A percentile compares a stretch with the other conserved stretches of the same genome.
Evolutionary conservation across 176 grass and related monocot species (phyloP).

Genomic region (Miscanthus lutarioriparius): DNA sequence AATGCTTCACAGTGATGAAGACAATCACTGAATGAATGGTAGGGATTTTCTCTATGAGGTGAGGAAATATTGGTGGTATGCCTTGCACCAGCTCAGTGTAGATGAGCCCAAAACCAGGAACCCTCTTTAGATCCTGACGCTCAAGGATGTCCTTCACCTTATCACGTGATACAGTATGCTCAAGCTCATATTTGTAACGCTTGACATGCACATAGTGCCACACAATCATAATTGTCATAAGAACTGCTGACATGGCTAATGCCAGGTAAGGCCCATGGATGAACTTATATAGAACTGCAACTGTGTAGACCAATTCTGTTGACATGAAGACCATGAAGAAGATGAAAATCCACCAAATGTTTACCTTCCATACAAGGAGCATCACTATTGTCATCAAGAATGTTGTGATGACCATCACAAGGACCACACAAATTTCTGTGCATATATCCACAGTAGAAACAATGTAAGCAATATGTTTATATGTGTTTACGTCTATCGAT

Average conservation of each 20-base stretch:
- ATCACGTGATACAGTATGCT: constrained; percentile 40
- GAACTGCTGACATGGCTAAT: constrained; percentile 30
- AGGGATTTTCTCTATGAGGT: constrained; percentile 65
- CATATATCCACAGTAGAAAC: not conserved
- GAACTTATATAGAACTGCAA: constrained; percentile 71
- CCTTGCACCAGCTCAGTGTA: constrained; percentile 85
- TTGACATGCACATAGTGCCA: constrained; percentile 84
- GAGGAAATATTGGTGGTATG: constrained; percentile 69
- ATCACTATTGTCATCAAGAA: constrained; percentile 60
- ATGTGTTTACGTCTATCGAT: not conserved
- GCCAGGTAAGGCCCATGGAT: constrained; percentile 50
- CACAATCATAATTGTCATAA: constrained; percentile 67
- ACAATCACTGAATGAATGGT: constrained; percentile 59
- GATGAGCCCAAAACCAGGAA: constrained; percentile 64
- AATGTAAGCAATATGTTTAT: not conserved
- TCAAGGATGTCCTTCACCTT: constrained; percentile 34
- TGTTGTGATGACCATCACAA: constrained; percentile 71
- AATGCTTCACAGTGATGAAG: constrained; percentile 63
- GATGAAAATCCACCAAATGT: constrained; percentile 47
- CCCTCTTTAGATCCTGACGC: constrained; percentile 29
- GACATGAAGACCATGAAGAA: constrained; percentile 61
- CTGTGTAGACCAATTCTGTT: constrained; percentile 57
- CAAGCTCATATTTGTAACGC: constrained; percentile 62
- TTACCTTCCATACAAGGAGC: constrained; percentile 64
- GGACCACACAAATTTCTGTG: constrained; percentile 66